Evolutionary conservation across 495 filamentous ascomycete genomes (phyloP).

Genomic region (Baudoinia panamericana): DNA sequence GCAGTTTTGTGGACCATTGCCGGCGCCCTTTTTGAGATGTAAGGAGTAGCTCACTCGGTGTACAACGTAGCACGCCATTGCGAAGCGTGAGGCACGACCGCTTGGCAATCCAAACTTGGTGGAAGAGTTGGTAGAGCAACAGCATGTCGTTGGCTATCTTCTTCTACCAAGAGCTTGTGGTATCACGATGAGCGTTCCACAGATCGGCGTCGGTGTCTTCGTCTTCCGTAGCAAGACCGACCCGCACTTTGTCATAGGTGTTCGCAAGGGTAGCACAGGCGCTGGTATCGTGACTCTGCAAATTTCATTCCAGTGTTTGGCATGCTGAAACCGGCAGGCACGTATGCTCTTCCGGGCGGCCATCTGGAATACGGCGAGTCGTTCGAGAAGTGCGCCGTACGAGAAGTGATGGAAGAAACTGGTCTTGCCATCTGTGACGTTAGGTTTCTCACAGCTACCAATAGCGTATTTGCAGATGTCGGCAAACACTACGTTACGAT

Average conservation of each 20-base stretch:
- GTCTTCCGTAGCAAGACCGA: slow-evolving; percentile 17
- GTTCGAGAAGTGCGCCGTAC: slow-evolving; percentile 42
- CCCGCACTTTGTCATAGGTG: slow-evolving; percentile 21
- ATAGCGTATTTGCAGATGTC: slow-evolving; percentile 41
- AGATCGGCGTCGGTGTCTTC: slow-evolving; percentile 27
- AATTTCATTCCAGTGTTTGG: background rate
- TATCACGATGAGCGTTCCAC: too few relatives aligned
- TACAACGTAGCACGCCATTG: too few relatives aligned
- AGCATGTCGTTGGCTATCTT: too few relatives aligned
- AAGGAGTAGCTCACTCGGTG: too few relatives aligned
- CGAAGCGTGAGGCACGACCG: too few relatives aligned
- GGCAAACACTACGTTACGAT: slow-evolving; percentile 55
- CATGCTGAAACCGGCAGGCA: slow-evolving; percentile 28
- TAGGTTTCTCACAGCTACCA: slow-evolving; percentile 42
- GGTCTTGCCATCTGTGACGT: slow-evolving; percentile 39
- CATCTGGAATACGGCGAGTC: slow-evolving; percentile 55
- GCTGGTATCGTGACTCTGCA: slow-evolving; percentile 21
- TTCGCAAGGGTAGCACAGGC: slow-evolving; percentile 24
- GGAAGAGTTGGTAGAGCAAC: too few relatives aligned
- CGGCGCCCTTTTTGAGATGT: too few relatives aligned
- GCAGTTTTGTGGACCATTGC: too few relatives aligned
- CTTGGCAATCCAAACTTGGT: too few relatives aligned
- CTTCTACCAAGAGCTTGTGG: too few relatives aligned
- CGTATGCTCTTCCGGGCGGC: slow-evolving; percentile 53
- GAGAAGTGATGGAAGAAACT: slow-evolving; percentile 58